Base-by-base conservation (phyloP, 495 filamentous ascomycete genomes). In the Lophiostoma macrostomum region DNA sequence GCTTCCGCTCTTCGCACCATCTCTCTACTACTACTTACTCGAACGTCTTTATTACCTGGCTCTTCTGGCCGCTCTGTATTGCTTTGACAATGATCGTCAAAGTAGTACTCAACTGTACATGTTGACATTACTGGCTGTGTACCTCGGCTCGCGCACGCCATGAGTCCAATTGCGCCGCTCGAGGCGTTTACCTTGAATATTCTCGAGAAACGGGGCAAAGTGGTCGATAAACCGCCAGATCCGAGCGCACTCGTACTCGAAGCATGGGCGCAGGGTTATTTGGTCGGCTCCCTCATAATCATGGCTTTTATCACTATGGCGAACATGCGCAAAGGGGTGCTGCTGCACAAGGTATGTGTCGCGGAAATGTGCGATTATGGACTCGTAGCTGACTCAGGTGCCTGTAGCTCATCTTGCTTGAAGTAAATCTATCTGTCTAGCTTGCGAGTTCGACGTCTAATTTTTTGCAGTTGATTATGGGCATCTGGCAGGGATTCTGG, bases 211-310 rank as follows among this genome's bases (percentile, higher is more conserved):
- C n/a, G 19, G 35, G 35, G 50, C 25, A n/a, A 22, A 20, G 22
- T 14, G 8, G 29, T 56, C 7, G 28, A 39, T 5, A 56, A 39
- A 25, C 69, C 69, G 4, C 56, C 38, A 3, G 53, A 67, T 43
- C 52, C 63, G 10, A 36, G 60, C 19, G 63, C 55, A 2, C 52
- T 65, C 19, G 59, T 65, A 12, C 41, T 71, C 8, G 69, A 71
- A 52, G 69, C 66, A 40, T 71, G 69, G 69, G 66, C 69, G 2
- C 66, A 70, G 39, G 69, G 65, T 24, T 70, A 61, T 38, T 65
- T 70, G 66, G 67, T 72, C 20, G 69, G 69, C 20, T 53, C 63
- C 1, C 53, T 72, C 6, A 57, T 72, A 19, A 65, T 72, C 30
- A 69, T 72, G 69, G 59, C 61, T 18, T 64, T 51, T 29, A 61